Evolutionary conservation across 1,284 basidiomycete genomes (phyloP).

Genomic region (Polyporus tsugae): DNA sequence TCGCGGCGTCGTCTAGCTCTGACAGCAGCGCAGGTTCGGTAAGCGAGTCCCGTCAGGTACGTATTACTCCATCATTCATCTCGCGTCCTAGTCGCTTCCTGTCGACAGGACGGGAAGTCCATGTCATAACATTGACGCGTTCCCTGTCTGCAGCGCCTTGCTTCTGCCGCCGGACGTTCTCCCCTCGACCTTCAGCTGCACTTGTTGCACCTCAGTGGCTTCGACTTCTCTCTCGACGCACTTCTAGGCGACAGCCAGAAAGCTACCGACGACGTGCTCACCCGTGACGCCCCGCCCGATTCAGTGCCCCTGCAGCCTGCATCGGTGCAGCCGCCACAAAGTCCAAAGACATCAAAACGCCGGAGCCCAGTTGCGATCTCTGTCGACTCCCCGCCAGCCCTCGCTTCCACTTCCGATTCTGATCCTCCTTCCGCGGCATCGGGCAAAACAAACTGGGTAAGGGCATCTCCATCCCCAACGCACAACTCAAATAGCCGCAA

Average conservation of each 20-base stretch:
- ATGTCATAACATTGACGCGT: slow-evolving; percentile 17
- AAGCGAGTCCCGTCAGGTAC: slow-evolving; percentile 17
- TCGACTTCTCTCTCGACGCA: slow-evolving; percentile 30
- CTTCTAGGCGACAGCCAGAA: slow-evolving; percentile 14
- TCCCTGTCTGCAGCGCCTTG: slow-evolving; percentile 11
- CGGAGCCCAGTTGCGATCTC: slow-evolving; percentile 3
- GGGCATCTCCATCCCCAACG: not conserved
- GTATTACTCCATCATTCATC: slow-evolving; percentile 7
- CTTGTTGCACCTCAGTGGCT: slow-evolving; percentile 32
- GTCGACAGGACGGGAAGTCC: not conserved
- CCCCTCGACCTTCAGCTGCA: slow-evolving; percentile 25
- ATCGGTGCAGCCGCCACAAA: slow-evolving; percentile 10
- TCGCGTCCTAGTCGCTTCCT: slow-evolving; percentile 11
- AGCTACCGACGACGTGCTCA: slow-evolving; percentile 5
- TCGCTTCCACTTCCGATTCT: slow-evolving; percentile 18
- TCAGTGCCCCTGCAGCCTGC: slow-evolving; percentile 7
- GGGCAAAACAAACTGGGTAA: slow-evolving; percentile 3
- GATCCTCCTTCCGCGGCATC: slow-evolving; percentile 14
- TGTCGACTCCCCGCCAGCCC: slow-evolving; percentile 11
- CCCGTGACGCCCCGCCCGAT: not conserved
- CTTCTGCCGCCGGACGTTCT: slow-evolving; percentile 11
- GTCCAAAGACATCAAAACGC: slow-evolving; percentile 13
- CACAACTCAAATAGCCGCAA: slow-evolving; percentile 12
- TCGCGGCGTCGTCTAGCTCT: not conserved
- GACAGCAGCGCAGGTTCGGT: not conserved